Conservation (phyloP, 495 filamentous ascomycete species). For the Tuber melanosporum region DNA sequence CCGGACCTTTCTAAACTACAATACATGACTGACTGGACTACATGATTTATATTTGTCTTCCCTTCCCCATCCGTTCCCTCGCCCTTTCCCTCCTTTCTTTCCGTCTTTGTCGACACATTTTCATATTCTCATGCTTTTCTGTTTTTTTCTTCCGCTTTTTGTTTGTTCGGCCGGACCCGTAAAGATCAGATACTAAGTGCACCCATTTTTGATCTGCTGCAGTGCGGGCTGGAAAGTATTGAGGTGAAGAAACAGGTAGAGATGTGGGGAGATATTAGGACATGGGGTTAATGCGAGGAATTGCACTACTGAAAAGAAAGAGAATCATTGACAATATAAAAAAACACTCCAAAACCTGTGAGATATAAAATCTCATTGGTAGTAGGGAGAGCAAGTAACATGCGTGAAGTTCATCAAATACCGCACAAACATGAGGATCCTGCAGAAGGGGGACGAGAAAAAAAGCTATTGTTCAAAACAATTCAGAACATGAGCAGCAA, state of each 20-base stretch:
- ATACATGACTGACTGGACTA: conserved; percentile 2
- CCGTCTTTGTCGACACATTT: conserved; percentile 2
- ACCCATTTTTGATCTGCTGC: background rate
- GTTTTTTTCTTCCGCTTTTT: conserved; percentile 3
- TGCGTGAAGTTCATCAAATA: background rate
- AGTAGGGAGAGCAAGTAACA: background rate
- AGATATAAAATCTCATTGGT: background rate
- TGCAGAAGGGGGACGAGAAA: background rate
- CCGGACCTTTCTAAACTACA: background rate
- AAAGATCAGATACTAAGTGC: background rate
- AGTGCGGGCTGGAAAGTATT: background rate
- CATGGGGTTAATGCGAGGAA: background rate
- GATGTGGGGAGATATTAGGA: background rate
- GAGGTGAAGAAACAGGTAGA: background rate
- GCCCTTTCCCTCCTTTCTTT: conserved; percentile 12
- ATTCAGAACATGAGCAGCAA: conserved; percentile 30
- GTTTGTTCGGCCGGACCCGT: background rate
- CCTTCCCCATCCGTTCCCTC: conserved; percentile 25
- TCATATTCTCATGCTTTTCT: conserved; percentile 10
- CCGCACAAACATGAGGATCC: background rate
- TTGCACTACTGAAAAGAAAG: background rate
- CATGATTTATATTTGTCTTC: conserved; percentile 37
- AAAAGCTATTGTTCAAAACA: background rate
- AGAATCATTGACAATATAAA: background rate
- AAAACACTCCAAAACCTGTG: background rate